Conservation (phyloP, 148 eudicot species). For the Fagopyrum esculentum region DNA sequence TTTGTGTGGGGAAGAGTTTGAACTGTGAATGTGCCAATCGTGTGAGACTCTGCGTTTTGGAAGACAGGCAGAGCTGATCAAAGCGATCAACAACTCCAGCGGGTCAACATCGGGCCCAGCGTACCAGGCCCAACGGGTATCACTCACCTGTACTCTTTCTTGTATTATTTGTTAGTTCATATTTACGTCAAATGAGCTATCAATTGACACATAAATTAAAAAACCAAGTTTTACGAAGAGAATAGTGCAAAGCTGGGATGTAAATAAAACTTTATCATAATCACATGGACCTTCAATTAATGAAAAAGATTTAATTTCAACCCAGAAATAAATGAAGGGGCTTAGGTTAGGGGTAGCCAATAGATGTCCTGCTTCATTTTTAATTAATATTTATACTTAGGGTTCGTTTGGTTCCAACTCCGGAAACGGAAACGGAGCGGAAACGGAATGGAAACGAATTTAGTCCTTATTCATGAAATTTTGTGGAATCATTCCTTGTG, state of each 20-base stretch:
- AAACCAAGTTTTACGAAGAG: too few relatives aligned
- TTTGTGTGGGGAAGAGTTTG: not conserved
- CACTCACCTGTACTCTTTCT: not conserved
- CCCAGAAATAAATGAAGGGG: not conserved
- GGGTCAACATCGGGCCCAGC: not conserved
- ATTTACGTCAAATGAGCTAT: not conserved
- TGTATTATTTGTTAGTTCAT: too few relatives aligned
- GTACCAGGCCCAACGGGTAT: not conserved
- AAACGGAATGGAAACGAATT: too few relatives aligned
- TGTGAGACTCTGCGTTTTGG: slow-evolving; percentile 10
- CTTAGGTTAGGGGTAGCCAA: not conserved
- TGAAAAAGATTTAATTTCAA: not conserved
- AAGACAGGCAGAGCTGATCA: not conserved
- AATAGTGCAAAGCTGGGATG: not conserved
- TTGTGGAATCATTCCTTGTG: too few relatives aligned
- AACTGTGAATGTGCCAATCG: not conserved
- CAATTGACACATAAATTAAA: too few relatives aligned
- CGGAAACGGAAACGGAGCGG: too few relatives aligned
- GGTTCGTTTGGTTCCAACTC: too few relatives aligned
- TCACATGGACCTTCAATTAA: not conserved
- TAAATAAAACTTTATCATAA: not conserved
- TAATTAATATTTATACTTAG: not conserved
- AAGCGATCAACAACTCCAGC: slow-evolving; percentile 4
- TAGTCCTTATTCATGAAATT: too few relatives aligned
- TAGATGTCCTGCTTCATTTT: not conserved